Percentiles rank a stretch among this genome's conserved stretches.
phyloP scores from a whole-genome alignment of 352 stramenopile genomes.

The Globisporangium okanoganense region DNA sequence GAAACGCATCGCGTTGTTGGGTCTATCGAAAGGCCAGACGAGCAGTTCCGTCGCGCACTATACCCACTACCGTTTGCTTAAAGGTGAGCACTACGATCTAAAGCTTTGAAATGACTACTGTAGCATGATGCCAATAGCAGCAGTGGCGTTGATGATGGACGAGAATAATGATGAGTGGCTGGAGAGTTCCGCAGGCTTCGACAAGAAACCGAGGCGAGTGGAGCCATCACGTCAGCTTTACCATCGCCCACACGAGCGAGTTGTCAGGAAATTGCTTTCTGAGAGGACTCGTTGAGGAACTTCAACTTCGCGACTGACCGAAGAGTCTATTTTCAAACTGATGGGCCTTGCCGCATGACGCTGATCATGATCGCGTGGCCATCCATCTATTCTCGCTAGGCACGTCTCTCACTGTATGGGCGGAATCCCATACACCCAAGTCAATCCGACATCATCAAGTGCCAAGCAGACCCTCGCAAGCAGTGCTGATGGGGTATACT shows the following conservation, averaged over 20 bases:
- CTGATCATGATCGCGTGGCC: too few species aligned
- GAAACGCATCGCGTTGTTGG: constrained; percentile 41
- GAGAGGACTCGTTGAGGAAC: not conserved
- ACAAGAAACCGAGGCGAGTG: constrained; percentile 1
- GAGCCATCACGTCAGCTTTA: not conserved
- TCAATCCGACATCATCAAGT: not conserved
- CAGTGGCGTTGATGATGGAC: not conserved
- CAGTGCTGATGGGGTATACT: not conserved
- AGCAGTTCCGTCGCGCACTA: constrained; percentile 36
- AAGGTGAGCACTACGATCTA: constrained; percentile 54
- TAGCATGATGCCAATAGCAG: not conserved
- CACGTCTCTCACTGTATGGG: not conserved
- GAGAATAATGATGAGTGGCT: not conserved
- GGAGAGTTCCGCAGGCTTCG: not conserved
- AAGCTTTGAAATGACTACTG: constrained; percentile 27
- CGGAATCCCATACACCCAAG: not conserved
- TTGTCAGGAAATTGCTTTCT: not conserved
- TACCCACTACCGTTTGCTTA: constrained; percentile 33
- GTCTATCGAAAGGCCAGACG: constrained; percentile 27
- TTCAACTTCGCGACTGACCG: not conserved
- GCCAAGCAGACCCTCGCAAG: not conserved
- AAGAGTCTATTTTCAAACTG: not conserved
- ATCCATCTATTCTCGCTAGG: not conserved
- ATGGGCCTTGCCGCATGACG: not conserved
- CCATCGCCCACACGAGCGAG: not conserved